A percentile compares a stretch with the other conserved stretches of the same genome.
Conservation (phyloP, 306 rosid species). For the Boehmeria nivea region DNA sequence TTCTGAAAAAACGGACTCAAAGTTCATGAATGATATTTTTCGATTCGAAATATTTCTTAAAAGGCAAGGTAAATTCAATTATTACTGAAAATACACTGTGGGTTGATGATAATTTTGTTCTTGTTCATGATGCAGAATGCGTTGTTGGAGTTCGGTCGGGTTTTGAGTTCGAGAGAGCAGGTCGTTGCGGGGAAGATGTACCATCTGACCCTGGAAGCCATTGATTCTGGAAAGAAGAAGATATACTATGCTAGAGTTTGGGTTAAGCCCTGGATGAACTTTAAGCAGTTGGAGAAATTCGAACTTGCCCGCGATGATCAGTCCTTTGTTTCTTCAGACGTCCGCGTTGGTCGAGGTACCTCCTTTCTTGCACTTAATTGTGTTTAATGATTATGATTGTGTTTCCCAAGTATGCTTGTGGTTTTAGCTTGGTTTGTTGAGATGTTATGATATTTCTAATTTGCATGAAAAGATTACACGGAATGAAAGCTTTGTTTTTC, state of each 20-base stretch:
- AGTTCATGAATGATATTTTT: no score
- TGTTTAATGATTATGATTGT: no score
- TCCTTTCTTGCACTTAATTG: not conserved
- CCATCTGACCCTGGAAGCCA: slow-evolving; percentile 41
- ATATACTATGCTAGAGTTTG: slow-evolving; percentile 50
- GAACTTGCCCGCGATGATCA: slow-evolving; percentile 23
- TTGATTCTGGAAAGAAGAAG: slow-evolving; percentile 42
- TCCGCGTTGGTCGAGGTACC: slow-evolving; percentile 34
- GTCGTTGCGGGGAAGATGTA: slow-evolving; percentile 48
- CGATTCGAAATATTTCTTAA: no score
- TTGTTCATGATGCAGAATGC: slow-evolving; percentile 29
- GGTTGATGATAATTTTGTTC: not conserved
- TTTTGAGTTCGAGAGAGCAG: slow-evolving; percentile 44
- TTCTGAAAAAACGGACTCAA: no score
- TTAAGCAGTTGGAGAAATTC: slow-evolving; percentile 48
- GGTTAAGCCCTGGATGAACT: slow-evolving; percentile 62
- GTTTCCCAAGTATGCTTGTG: no score
- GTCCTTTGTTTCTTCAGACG: slow-evolving; percentile 24
- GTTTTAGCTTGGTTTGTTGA: no score
- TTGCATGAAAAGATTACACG: no score
- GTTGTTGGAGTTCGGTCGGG: slow-evolving; percentile 43
- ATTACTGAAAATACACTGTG: no score
- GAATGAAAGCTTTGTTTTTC: no score
- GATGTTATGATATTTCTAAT: no score
- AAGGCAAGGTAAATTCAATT: no score